Evolutionary conservation across 768 basidiomycete species (phyloP).

Genomic region (Leucosporidium creatinivorum): DNA sequence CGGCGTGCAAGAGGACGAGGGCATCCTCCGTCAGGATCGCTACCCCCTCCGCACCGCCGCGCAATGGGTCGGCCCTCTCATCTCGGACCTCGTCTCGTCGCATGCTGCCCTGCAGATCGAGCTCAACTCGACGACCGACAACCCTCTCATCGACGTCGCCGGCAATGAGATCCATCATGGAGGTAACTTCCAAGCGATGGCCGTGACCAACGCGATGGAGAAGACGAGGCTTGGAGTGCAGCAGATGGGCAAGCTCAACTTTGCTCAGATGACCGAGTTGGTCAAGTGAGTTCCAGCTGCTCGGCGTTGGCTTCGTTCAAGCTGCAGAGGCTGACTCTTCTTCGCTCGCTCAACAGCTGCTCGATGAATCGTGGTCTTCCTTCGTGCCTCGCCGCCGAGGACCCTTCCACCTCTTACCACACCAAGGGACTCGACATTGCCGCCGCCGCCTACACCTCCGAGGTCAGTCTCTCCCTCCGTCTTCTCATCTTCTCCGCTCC

Average conservation of each 20-base stretch:
- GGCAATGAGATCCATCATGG: slow-evolving; percentile 65
- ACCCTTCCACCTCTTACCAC: slow-evolving; percentile 64
- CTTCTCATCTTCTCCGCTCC: background rate
- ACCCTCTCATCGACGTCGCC: slow-evolving; percentile 68
- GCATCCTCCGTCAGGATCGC: slow-evolving; percentile 70
- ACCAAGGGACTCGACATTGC: slow-evolving; percentile 80
- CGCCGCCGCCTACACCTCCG: slow-evolving; percentile 69
- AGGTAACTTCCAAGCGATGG: slow-evolving; percentile 69
- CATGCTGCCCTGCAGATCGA: slow-evolving; percentile 61
- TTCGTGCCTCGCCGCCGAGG: slow-evolving; percentile 44
- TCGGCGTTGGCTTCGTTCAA: too few relatives aligned
- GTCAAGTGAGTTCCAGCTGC: slow-evolving; percentile 47
- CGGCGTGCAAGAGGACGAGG: slow-evolving; percentile 62
- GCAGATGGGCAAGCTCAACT: slow-evolving; percentile 63
- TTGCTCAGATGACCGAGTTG: slow-evolving; percentile 62
- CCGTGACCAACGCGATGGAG: slow-evolving; percentile 79
- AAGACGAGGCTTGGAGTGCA: slow-evolving; percentile 59
- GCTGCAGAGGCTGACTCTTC: background rate
- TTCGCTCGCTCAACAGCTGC: slow-evolving; percentile 43
- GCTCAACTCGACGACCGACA: slow-evolving; percentile 83
- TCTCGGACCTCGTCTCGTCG: slow-evolving; percentile 67
- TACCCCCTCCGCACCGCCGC: slow-evolving; percentile 46
- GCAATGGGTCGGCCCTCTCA: slow-evolving; percentile 69
- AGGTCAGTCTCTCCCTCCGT: slow-evolving; percentile 38
- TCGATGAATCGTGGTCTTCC: slow-evolving; percentile 75